A percentile compares a stretch with the other conserved stretches of the same genome.
These are phyloP conservation scores for Neophaeococcomyces aloes DNA, from an alignment of 2,329 filamentous ascomycete genomes.

Conservation along the genomic window DNA sequence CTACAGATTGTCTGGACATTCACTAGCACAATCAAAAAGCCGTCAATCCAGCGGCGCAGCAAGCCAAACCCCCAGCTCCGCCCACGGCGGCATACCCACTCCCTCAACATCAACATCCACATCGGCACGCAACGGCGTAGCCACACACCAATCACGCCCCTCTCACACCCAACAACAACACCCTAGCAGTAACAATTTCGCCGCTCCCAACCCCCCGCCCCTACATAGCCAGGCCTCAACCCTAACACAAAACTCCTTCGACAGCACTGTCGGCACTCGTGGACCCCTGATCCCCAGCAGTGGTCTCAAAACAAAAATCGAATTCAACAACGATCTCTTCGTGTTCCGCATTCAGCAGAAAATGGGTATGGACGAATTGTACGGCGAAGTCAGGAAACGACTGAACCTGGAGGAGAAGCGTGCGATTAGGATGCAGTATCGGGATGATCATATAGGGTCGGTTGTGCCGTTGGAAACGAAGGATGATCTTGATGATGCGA, in stretches of 20 bases:
- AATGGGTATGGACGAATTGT: slow-evolving; percentile 65
- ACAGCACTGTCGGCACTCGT: slow-evolving; percentile 12
- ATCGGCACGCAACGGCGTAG: slow-evolving; percentile 33
- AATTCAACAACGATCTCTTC: slow-evolving; percentile 83
- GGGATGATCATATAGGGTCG: slow-evolving; percentile 68
- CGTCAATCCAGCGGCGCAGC: slow-evolving; percentile 49
- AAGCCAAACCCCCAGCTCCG: slow-evolving; percentile 49
- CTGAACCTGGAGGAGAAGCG: slow-evolving; percentile 62
- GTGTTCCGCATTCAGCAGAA: slow-evolving; percentile 79
- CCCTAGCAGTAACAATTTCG: neutral
- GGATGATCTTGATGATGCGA: slow-evolving; percentile 66
- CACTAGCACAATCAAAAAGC: slow-evolving; percentile 52
- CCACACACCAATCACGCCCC: slow-evolving; percentile 27
- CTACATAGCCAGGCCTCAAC: slow-evolving; percentile 41
- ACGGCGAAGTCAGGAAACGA: slow-evolving; percentile 74
- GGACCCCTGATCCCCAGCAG: slow-evolving; percentile 31
- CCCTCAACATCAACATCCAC: slow-evolving; percentile 27
- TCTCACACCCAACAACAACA: slow-evolving; percentile 25
- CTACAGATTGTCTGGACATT: slow-evolving; percentile 62
- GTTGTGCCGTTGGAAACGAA: slow-evolving; percentile 68
- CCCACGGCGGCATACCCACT: slow-evolving; percentile 44
- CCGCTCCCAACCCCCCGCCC: slow-evolving; percentile 24
- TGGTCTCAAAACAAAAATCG: slow-evolving; percentile 87
- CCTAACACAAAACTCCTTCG: slow-evolving; percentile 35
- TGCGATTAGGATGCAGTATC: slow-evolving; percentile 53